Base-by-base conservation (phyloP, 192 early-diverging fungal species). In the Podila epigama region DNA sequence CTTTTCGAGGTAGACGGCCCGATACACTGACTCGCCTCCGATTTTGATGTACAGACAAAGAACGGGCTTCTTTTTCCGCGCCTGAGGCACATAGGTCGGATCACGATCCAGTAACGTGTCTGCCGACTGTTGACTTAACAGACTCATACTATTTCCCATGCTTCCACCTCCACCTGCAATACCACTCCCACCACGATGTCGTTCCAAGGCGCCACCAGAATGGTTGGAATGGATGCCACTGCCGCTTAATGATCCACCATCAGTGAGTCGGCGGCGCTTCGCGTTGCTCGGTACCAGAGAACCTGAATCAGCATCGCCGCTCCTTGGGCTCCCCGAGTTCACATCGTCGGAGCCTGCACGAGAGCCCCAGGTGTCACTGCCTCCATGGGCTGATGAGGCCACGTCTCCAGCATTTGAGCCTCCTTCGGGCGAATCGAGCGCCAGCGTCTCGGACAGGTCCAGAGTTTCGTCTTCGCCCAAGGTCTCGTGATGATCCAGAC, bases 1-100 rank as follows among this genome's bases (percentile, higher is more conserved):
- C 16, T 80, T 82, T 55, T 91, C 88, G 4, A 92, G 82, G 62
- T 92, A 92, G 13, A 91, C 69, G 0, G 89, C 91, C 0, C 86
- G 77, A 65, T 90, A 87, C 0, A 87, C 80, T 5, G 77, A 44
- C 48, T 87, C 84, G 68, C 80, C 75, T n/a, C 79, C 81, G 51
- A 87, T 85, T 60, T 81, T 80, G 54, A 84, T 82, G 64, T 87
- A 90, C 5, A 90, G 72, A 15, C 84, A 84, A 28, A 90, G 58
- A 29, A 87, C 83, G 37, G 78, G 48, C 60, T 51, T 79, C 48
- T 57, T 61, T 35, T 79, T 73, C 35, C 81, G 58, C 25, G 57
- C 34, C 34, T 81, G 81, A 12, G 90, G 90, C 36, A 88, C 80
- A 78, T 91, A 91, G 13, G 77, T 85, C 51, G 89, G 87, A 67